Percentiles rank a stretch among this genome's conserved stretches.
Evolutionary conservation across 495 filamentous ascomycete genomes (phyloP).

Genomic region (Filosporella fistucella): DNA sequence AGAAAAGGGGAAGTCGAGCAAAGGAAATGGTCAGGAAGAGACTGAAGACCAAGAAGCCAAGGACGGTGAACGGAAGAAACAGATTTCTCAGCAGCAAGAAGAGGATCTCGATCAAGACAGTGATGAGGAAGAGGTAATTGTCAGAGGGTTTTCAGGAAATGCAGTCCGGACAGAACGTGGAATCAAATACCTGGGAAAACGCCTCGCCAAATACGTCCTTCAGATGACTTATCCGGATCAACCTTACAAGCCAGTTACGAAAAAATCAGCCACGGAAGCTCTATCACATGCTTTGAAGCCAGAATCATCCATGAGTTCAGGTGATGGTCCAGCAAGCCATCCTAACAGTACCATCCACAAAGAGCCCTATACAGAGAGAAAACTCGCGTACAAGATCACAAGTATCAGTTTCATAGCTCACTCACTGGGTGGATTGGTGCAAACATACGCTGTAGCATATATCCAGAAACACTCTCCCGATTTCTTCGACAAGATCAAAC

Average conservation of each 20-base stretch:
- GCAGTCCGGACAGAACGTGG: slow-evolving; percentile 85
- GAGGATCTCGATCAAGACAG: slow-evolving; percentile 36
- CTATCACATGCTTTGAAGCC: slow-evolving; percentile 30
- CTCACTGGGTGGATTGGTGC: slow-evolving; percentile 85
- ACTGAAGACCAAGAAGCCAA: slow-evolving; percentile 17
- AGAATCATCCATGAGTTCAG: slow-evolving; percentile 23
- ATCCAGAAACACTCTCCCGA: slow-evolving; percentile 92
- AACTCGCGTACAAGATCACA: slow-evolving; percentile 78
- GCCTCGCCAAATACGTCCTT: slow-evolving; percentile 86
- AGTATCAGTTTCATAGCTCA: slow-evolving; percentile 96
- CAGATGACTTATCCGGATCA: slow-evolving; percentile 90
- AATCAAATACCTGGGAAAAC: slow-evolving; percentile 94
- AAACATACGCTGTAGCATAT: slow-evolving; percentile 95
- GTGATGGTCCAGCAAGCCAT: slow-evolving; percentile 38
- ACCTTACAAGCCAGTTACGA: slow-evolving; percentile 69
- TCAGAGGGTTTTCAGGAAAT: slow-evolving; percentile 88
- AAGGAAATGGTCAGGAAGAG: slow-evolving; percentile 4
- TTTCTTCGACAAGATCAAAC: slow-evolving; percentile 84
- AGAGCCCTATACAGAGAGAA: slow-evolving; percentile 26
- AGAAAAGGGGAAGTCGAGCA: slow-evolving; percentile 14
- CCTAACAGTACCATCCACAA: slow-evolving; percentile 49
- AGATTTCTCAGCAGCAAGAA: slow-evolving; percentile 18
- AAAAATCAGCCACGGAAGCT: slow-evolving; percentile 31
- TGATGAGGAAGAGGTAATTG: slow-evolving; percentile 86
- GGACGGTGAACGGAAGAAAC: slow-evolving; percentile 9